These are phyloP conservation scores for Pythium phragmitis DNA, from an alignment of 352 stramenopile species.

Conservation along the genomic window DNA sequence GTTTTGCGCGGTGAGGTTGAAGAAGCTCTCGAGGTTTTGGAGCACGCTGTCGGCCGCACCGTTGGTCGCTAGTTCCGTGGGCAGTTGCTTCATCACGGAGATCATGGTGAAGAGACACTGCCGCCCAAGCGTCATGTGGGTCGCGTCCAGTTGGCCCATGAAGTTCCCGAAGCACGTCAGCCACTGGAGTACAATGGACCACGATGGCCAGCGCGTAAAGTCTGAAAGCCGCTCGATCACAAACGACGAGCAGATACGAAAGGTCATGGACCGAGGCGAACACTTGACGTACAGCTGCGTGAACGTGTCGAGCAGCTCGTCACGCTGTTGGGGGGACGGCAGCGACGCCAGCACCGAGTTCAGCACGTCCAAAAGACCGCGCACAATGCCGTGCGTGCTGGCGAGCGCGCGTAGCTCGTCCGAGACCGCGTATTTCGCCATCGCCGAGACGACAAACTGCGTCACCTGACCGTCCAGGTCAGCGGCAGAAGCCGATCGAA, in stretches of 20 bases:
- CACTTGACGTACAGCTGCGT: constrained; percentile 67
- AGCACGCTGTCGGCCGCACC: constrained; percentile 57
- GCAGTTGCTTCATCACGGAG: constrained; percentile 76
- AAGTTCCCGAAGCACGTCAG: constrained; percentile 64
- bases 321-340: constrained; percentile 24
- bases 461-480: constrained; percentile 48
- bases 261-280: constrained; percentile 66
- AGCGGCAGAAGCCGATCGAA: constrained; percentile 7
- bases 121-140: constrained; percentile 59
- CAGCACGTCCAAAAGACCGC: constrained; percentile 62
- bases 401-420: constrained; percentile 53
- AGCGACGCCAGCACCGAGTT: constrained; percentile 37
- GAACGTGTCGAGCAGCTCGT: constrained; percentile 54
- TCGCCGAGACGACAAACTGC: constrained; percentile 54
- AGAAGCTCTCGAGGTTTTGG: constrained; percentile 60
- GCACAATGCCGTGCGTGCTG: constrained; percentile 63
- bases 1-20: constrained; percentile 42
- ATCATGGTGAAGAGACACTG: constrained; percentile 68
- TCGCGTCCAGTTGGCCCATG: constrained; percentile 52
- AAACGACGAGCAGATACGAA: constrained; percentile 73
- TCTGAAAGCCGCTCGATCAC: constrained; percentile 59
- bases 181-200: constrained; percentile 65
- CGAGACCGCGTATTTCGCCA: constrained; percentile 61
- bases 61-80: constrained; percentile 40
- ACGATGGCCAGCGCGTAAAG: constrained; percentile 50